phyloP scores from a whole-genome alignment of 371 early-diverging fungal species.

The Apophysomyces elegans region DNA sequence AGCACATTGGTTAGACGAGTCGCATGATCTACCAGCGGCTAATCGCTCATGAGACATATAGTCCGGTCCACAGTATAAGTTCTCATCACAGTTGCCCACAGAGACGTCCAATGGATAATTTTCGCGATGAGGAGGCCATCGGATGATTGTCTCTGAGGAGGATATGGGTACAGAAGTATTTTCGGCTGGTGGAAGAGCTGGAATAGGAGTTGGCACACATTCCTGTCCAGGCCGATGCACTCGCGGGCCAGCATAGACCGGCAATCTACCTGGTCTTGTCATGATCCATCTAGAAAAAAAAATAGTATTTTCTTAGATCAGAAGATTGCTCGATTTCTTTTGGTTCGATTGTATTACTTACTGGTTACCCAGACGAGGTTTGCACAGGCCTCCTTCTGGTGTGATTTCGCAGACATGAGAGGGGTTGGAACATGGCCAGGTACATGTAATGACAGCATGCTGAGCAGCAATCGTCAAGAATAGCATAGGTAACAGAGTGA shows the following conservation, averaged over 20 bases:
- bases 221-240: not conserved
- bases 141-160: not conserved
- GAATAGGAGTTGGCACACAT: slow-evolving; percentile 1
- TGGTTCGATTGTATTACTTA: not conserved
- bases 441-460: not conserved
- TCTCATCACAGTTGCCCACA: not conserved
- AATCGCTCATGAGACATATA: not conserved
- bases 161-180: not conserved
- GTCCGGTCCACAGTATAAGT: not conserved
- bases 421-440: slow-evolving; percentile 1
- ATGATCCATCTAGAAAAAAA: not conserved
- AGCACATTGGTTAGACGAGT: not conserved
- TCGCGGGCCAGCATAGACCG: not conserved
- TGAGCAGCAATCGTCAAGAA: not conserved
- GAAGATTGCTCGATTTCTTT: not conserved
- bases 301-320: not conserved
- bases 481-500: not conserved
- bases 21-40: slow-evolving; percentile 1
- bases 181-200: not conserved
- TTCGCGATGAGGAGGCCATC: slow-evolving; percentile 5
- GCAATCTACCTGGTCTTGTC: not conserved
- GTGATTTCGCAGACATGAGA: slow-evolving; percentile 2
- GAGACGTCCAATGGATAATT: not conserved
- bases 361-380: not conserved
- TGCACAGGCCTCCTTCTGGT: not conserved